Evolutionary conservation across 257 asterid species (phyloP).

Genomic region (Fraxinus cuspidata): DNA sequence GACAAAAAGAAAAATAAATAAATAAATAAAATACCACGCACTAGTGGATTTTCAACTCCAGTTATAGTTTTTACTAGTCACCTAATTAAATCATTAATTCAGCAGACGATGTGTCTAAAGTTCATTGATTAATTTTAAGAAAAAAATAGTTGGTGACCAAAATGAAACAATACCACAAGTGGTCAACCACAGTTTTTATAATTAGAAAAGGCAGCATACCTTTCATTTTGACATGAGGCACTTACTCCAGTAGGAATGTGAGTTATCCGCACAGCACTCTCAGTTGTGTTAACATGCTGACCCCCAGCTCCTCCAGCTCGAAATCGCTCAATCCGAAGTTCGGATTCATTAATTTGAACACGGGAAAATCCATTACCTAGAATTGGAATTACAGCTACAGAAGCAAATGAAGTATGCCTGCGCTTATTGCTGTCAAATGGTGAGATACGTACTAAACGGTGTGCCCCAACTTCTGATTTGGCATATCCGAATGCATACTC

Average conservation of each 20-base stretch:
- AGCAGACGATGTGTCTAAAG: background rate
- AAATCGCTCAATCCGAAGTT: conserved; percentile 73
- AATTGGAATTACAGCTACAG: conserved; percentile 93
- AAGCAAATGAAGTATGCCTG: conserved; percentile 92
- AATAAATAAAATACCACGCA: too few species aligned
- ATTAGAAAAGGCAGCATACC: conserved; percentile 38
- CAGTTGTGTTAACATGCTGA: conserved; percentile 84
- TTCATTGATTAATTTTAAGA: background rate
- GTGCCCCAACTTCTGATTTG: conserved; percentile 96
- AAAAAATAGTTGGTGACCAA: conserved; percentile 9
- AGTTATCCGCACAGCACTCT: conserved; percentile 92
- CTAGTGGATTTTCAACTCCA: background rate
- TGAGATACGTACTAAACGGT: conserved; percentile 89
- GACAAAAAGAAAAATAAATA: too few species aligned
- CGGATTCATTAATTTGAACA: conserved; percentile 83
- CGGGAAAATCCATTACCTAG: conserved; percentile 72
- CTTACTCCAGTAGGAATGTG: conserved; percentile 90
- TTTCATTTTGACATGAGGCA: conserved; percentile 89
- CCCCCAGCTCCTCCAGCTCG: conserved; percentile 95
- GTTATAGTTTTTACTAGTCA: background rate
- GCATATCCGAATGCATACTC: conserved; percentile 90
- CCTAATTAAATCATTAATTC: background rate
- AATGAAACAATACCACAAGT: too few species aligned
- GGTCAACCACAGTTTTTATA: too few species aligned
- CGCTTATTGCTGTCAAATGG: conserved; percentile 93